Percentiles rank a stretch among this genome's conserved stretches.
Evolutionary conservation across 2,329 filamentous ascomycete genomes (phyloP).

Genomic region (Decorospora gaudefroyi): DNA sequence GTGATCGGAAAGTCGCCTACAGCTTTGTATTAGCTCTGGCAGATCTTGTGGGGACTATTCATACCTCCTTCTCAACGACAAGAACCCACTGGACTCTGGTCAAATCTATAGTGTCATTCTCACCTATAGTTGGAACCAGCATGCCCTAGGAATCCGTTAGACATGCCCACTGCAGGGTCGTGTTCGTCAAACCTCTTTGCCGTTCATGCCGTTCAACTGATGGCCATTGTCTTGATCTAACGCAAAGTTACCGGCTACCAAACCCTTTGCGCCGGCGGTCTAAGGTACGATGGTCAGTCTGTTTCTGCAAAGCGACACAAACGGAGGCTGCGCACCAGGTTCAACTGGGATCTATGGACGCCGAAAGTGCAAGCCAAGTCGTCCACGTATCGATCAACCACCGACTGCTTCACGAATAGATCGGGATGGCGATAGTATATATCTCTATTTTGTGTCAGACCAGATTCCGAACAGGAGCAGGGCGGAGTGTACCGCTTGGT

Average conservation of each 20-base stretch:
- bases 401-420: conserved; percentile 69
- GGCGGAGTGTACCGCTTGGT: conserved; percentile 58
- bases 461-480: not conserved
- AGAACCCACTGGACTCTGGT: conserved; percentile 64
- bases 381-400: conserved; percentile 74
- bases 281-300: conserved; percentile 39
- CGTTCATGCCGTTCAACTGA: conserved; percentile 47
- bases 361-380: conserved; percentile 72
- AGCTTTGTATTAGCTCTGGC: conserved; percentile 19
- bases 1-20: conserved; percentile 74
- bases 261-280: conserved; percentile 75
- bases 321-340: conserved; percentile 61
- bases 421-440: conserved; percentile 78
- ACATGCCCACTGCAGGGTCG: no score
- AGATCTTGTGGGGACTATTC: conserved; percentile 4
- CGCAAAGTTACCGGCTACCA: conserved; percentile 64
- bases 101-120: conserved; percentile 59
- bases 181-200: conserved; percentile 44
- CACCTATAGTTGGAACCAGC: conserved; percentile 61
- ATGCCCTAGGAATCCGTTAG: conserved; percentile 57
- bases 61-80: conserved; percentile 78
- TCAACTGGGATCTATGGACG: conserved; percentile 66
- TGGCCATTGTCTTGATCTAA: conserved; percentile 56
- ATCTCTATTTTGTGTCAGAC: conserved; percentile 59
- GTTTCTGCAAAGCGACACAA: conserved; percentile 37